Conservation (phyloP, 768 basidiomycete species). For the Kwoniella sp. region DNA sequence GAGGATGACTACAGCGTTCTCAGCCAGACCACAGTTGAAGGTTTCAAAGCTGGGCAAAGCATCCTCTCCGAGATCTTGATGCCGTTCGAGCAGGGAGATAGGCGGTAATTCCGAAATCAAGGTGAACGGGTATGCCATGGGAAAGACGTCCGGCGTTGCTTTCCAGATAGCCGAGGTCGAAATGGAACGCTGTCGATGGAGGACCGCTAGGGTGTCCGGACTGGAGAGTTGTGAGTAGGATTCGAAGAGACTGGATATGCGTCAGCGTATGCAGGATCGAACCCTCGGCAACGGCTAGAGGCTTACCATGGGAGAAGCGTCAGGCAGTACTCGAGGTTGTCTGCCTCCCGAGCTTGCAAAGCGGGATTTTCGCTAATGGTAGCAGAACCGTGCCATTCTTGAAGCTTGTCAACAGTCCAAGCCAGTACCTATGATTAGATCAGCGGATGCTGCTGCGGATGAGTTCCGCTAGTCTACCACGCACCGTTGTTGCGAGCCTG, state of each 20-base stretch:
- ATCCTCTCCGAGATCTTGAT: slow-evolving; percentile 52
- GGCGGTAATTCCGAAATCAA: slow-evolving; percentile 60
- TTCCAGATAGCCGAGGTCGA: slow-evolving; percentile 52
- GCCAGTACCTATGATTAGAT: slow-evolving; percentile 30
- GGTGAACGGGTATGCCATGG: slow-evolving; percentile 89
- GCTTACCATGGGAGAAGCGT: slow-evolving; percentile 74
- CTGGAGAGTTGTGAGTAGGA: slow-evolving; percentile 80
- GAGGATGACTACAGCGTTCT: slow-evolving; percentile 77
- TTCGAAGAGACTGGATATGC: slow-evolving; percentile 66
- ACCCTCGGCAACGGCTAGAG: not conserved
- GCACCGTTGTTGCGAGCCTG: slow-evolving; percentile 80
- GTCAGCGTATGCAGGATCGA: too few relatives aligned
- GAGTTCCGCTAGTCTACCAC: slow-evolving; percentile 39
- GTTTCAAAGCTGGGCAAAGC: slow-evolving; percentile 48
- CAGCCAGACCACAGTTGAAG: slow-evolving; percentile 75
- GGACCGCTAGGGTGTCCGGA: slow-evolving; percentile 61
- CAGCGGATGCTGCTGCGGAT: not conserved
- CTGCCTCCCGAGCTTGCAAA: slow-evolving; percentile 72
- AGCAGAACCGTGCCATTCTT: slow-evolving; percentile 70
- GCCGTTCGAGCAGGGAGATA: slow-evolving; percentile 50
- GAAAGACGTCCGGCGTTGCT: slow-evolving; percentile 73
- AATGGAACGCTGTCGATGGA: slow-evolving; percentile 63
- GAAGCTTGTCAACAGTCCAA: slow-evolving; percentile 80
- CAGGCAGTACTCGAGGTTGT: slow-evolving; percentile 81
- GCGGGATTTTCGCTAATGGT: slow-evolving; percentile 60